Evolutionary conservation across 108 stramenopile species (phyloP).

Genomic region (Conticribra guillardii): DNA sequence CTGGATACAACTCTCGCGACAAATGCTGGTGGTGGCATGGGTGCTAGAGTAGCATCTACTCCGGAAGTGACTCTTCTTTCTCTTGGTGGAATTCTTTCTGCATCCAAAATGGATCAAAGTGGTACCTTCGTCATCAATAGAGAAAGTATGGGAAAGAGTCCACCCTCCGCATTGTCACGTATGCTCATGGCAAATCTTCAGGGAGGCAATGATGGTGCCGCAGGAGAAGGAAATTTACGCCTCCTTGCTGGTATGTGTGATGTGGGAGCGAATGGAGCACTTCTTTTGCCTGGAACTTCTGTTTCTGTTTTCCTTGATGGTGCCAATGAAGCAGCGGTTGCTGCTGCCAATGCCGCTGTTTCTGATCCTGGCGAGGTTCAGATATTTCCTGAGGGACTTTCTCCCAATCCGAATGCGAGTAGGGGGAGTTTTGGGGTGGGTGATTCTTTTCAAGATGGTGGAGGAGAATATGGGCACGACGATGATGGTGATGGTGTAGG

Average conservation of each 20-base stretch:
- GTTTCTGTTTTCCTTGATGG: constrained; percentile 21
- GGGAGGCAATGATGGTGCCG: constrained; percentile 16
- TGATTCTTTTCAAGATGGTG: constrained; percentile 2
- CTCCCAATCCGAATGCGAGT: constrained; percentile 39
- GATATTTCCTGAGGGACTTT: constrained; percentile 39
- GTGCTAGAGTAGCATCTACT: not conserved
- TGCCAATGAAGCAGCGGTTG: constrained; percentile 5
- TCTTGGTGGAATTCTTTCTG: constrained; percentile 46
- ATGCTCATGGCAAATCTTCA: constrained; percentile 39
- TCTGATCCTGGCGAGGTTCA: constrained; percentile 23
- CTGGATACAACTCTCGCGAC: constrained; percentile 13
- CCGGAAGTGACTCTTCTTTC: constrained; percentile 31
- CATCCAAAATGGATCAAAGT: constrained; percentile 26
- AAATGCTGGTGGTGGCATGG: constrained; percentile 1
- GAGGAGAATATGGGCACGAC: constrained; percentile 8
- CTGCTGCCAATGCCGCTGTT: not conserved
- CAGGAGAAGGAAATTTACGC: constrained; percentile 23
- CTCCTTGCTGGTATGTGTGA: constrained; percentile 45
- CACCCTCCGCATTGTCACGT: constrained; percentile 27
- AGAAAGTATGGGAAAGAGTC: constrained; percentile 20
- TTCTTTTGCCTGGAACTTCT: constrained; percentile 59
- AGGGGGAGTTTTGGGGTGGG: constrained; percentile 38
- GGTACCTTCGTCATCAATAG: constrained; percentile 33
- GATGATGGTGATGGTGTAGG: constrained; percentile 49
- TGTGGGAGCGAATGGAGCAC: constrained; percentile 57